Conservation (phyloP, 352 stramenopile species). For the Phytopythium mirpurense region DNA sequence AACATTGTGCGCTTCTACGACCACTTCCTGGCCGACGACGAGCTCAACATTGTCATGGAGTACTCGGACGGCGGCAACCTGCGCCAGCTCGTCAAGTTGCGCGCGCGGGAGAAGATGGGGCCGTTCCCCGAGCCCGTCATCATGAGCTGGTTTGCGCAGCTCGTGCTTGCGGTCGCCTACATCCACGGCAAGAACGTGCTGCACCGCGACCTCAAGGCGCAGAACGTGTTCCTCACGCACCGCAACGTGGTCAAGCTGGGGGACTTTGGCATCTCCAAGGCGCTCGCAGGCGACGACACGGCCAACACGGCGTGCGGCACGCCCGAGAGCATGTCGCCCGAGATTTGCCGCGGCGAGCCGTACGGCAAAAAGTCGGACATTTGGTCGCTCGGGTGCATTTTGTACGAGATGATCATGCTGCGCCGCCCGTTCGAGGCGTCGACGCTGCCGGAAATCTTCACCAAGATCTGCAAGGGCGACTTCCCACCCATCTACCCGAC, state of each 20-base stretch:
- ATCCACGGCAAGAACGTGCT: constrained; percentile 89
- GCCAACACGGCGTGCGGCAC: constrained; percentile 82
- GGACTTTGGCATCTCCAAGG: constrained; percentile 88
- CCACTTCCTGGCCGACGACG: constrained; percentile 80
- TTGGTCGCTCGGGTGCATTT: constrained; percentile 85
- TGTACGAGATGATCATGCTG: constrained; percentile 90
- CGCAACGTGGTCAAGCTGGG: constrained; percentile 87
- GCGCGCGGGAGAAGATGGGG: constrained; percentile 70
- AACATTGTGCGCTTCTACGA: constrained; percentile 90
- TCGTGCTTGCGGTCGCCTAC: constrained; percentile 81
- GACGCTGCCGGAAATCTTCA: constrained; percentile 81
- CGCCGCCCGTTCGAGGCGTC: constrained; percentile 79
- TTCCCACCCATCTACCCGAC: constrained; percentile 73
- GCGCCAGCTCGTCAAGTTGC: constrained; percentile 77
- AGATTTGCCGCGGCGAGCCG: constrained; percentile 83
- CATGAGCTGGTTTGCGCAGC: constrained; percentile 86
- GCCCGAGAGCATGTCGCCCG: constrained; percentile 85
- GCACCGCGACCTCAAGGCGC: constrained; percentile 83
- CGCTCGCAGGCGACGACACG: constrained; percentile 68
- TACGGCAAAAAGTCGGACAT: constrained; percentile 90
- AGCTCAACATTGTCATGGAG: constrained; percentile 90
- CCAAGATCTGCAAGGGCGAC: constrained; percentile 86
- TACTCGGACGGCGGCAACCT: constrained; percentile 83
- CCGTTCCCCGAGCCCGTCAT: constrained; percentile 81
- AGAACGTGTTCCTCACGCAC: constrained; percentile 86